Evolutionary conservation across 148 eudicot species (phyloP).

Genomic region (Vaccinium corymbosum): DNA sequence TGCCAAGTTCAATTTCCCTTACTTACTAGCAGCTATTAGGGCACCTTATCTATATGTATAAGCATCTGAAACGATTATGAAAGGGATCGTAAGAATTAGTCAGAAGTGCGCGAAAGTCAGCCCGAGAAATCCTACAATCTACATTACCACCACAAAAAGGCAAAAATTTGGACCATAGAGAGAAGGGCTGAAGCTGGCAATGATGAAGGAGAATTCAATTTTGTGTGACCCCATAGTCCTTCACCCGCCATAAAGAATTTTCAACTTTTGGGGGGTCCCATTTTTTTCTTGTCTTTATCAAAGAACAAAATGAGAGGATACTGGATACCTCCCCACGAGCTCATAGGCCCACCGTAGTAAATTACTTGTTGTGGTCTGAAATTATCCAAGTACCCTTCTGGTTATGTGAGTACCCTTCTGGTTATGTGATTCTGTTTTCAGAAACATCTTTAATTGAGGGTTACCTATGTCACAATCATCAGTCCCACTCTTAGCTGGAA

Average conservation of each 20-base stretch:
- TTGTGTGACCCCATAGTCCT: slow-evolving; percentile 14
- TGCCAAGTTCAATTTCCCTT: too few relatives aligned
- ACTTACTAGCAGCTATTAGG: too few relatives aligned
- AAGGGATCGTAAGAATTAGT: too few relatives aligned
- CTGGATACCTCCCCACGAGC: slow-evolving; percentile 11
- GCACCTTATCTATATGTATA: too few relatives aligned
- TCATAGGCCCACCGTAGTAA: slow-evolving; percentile 16
- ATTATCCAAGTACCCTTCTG: neutral
- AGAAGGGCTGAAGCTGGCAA: slow-evolving; percentile 18
- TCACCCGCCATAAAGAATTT: neutral
- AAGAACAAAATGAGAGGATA: neutral
- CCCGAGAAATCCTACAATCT: too few relatives aligned
- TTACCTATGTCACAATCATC: neutral
- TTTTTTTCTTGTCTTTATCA: neutral
- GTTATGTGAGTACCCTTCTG: neutral
- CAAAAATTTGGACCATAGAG: slow-evolving; percentile 15
- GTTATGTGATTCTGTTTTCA: neutral
- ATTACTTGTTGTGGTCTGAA: neutral
- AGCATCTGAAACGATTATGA: too few relatives aligned
- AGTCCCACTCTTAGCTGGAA: neutral
- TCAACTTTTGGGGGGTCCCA: neutral
- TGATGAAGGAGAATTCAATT: slow-evolving; percentile 11
- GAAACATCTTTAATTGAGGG: neutral
- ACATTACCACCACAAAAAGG: too few relatives aligned
- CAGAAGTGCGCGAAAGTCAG: too few relatives aligned